A percentile compares a stretch with the other conserved stretches of the same genome.
Conservation (phyloP, 768 basidiomycete species). For the Boletus rex-veris region DNA sequence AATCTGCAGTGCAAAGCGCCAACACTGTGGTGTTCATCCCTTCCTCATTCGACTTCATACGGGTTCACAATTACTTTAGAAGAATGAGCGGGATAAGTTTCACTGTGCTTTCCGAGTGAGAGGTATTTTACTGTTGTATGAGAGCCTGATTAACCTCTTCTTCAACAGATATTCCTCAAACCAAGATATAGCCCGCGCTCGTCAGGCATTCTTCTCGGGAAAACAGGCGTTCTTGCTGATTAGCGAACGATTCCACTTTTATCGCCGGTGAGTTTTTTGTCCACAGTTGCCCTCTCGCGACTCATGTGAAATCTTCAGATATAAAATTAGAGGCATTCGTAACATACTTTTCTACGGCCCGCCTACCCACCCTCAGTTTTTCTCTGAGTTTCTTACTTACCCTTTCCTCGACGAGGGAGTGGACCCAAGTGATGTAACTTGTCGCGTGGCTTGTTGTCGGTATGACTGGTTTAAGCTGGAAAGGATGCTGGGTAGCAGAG, state of each 20-base stretch:
- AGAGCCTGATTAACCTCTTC: background rate
- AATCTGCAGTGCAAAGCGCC: constrained; percentile 89
- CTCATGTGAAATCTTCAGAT: constrained; percentile 44
- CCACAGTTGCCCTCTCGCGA: background rate
- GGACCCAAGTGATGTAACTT: constrained; percentile 83
- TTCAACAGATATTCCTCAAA: constrained; percentile 79
- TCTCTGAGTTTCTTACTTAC: constrained; percentile 83
- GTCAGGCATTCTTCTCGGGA: constrained; percentile 88
- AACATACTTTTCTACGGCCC: constrained; percentile 93
- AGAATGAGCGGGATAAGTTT: constrained; percentile 70
- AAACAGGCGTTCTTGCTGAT: constrained; percentile 84
- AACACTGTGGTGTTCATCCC: constrained; percentile 90
- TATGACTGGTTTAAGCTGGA: constrained; percentile 89
- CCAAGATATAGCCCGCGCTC: constrained; percentile 89
- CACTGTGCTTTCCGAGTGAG: constrained; percentile 87
- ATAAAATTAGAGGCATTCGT: constrained; percentile 88
- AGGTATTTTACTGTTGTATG: background rate
- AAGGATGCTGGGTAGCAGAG: constrained; percentile 50
- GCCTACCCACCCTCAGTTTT: constrained; percentile 89
- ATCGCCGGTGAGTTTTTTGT: constrained; percentile 57
- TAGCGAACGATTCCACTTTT: constrained; percentile 99
- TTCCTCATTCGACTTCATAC: constrained; percentile 94
- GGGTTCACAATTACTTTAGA: constrained; percentile 82
- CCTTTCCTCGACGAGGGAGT: constrained; percentile 90
- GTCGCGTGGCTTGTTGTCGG: constrained; percentile 77